A percentile compares a stretch with the other conserved stretches of the same genome.
phyloP scores from a whole-genome alignment of 352 stramenopile species.

The Achlya hypogyna region DNA sequence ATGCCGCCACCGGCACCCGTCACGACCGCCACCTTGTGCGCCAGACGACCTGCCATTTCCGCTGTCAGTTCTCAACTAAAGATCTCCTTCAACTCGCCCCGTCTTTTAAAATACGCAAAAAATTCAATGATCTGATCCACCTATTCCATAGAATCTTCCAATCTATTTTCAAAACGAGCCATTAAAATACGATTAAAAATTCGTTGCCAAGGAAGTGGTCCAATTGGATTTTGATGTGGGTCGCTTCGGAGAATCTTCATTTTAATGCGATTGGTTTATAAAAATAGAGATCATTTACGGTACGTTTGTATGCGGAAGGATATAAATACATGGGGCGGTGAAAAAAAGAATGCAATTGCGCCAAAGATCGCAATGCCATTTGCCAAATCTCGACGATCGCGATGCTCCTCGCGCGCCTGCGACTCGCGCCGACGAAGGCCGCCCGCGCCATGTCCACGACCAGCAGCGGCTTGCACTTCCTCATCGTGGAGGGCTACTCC shows the following conservation, averaged over 20 bases:
- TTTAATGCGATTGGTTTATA: no score
- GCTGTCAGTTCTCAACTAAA: no score
- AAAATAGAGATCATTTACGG: no score
- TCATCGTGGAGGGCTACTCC: slow-evolving; percentile 18
- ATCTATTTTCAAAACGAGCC: not conserved
- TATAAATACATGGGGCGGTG: no score
- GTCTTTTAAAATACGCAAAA: not conserved
- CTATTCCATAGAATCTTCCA: not conserved
- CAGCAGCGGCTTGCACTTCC: slow-evolving; percentile 2
- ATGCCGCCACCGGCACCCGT: slow-evolving; percentile 77
- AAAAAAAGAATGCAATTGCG: no score
- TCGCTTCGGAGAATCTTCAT: no score
- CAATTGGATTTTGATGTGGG: not conserved
- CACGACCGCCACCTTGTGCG: slow-evolving; percentile 70
- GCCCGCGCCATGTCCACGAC: slow-evolving; percentile 23
- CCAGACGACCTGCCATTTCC: slow-evolving; percentile 35
- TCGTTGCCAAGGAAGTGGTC: not conserved
- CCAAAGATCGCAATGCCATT: no score
- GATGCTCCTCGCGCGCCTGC: no score
- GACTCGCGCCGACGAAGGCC: no score
- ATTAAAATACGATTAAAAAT: not conserved
- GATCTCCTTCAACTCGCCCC: no score
- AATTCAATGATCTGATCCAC: not conserved
- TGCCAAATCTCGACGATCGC: no score
- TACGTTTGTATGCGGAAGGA: no score